phyloP scores from a whole-genome alignment of 169 alveolate species.

The Plasmodium ovale region DNA sequence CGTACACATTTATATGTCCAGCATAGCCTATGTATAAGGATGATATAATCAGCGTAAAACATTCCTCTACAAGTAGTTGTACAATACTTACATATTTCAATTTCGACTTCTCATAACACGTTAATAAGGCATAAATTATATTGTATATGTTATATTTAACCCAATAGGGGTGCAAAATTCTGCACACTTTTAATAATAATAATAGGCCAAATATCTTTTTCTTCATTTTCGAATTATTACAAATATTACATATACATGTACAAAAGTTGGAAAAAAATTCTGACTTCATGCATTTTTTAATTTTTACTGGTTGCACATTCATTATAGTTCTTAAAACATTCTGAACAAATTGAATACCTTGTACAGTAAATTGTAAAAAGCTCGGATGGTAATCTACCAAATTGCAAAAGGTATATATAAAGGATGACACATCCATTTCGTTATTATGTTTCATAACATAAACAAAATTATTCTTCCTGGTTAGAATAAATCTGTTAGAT shows the following conservation, averaged over 20 bases:
- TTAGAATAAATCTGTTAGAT: conserved; percentile 28
- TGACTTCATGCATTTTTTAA: conserved; percentile 27
- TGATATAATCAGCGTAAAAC: conserved; percentile 23
- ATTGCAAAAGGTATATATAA: conserved; percentile 44
- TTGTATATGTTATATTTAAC: conserved; percentile 36
- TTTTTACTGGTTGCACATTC: conserved; percentile 60
- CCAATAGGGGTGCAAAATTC: conserved; percentile 70
- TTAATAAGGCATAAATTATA: conserved; percentile 23
- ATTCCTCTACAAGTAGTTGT: conserved; percentile 51
- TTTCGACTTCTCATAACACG: conserved; percentile 27
- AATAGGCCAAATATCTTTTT: conserved; percentile 71
- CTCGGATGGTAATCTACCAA: conserved; percentile 38
- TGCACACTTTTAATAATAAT: conserved; percentile 47
- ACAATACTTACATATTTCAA: conserved; percentile 33
- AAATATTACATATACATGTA: conserved; percentile 48
- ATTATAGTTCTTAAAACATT: conserved; percentile 35
- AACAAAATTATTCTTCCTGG: conserved; percentile 3
- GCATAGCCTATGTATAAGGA: conserved; percentile 68
- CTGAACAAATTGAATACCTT: conserved; percentile 44
- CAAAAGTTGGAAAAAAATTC: conserved; percentile 51
- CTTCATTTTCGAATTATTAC: conserved; percentile 42
- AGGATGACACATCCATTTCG: conserved; percentile 60
- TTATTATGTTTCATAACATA: conserved; percentile 42
- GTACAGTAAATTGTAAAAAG: conserved; percentile 12
- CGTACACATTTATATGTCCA: conserved; percentile 53